These are phyloP conservation scores for Priceomyces melissophilus DNA, from an alignment of 805 yeast species.

Conservation along the genomic window DNA sequence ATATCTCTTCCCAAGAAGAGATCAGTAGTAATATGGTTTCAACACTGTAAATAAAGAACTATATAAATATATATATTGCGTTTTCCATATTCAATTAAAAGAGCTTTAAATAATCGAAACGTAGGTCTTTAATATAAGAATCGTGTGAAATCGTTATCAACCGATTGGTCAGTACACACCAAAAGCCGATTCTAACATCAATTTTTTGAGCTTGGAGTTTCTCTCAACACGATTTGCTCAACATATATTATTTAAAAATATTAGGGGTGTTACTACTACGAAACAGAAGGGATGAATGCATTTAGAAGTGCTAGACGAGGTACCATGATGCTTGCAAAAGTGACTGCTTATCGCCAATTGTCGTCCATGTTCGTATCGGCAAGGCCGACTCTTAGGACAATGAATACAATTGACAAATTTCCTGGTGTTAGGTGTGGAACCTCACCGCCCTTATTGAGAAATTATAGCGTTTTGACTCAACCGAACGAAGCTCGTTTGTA, in stretches of 20 bases:
- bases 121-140: no score
- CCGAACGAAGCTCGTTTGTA: conserved; percentile 46
- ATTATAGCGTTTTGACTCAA: conserved; percentile 36
- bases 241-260: not conserved
- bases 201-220: not conserved
- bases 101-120: no score
- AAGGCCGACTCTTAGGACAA: no score
- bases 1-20: not conserved
- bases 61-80: not conserved
- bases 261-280: no score
- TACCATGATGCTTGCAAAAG: conserved; percentile 6
- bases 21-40: conserved; percentile 6
- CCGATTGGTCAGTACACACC: conserved; percentile 1
- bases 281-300: conserved; percentile 5
- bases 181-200: conserved; percentile 3
- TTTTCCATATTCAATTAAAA: not conserved
- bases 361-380: no score
- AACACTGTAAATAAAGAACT: conserved; percentile 6
- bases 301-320: conserved; percentile 9
- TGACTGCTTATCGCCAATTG: not conserved
- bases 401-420: no score
- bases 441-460: no score
- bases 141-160: no score
- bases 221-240: no score
- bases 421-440: no score